These are phyloP conservation scores for Drechslerella coelobrocha DNA, from an alignment of 2,329 filamentous ascomycete genomes.

Conservation along the genomic window DNA sequence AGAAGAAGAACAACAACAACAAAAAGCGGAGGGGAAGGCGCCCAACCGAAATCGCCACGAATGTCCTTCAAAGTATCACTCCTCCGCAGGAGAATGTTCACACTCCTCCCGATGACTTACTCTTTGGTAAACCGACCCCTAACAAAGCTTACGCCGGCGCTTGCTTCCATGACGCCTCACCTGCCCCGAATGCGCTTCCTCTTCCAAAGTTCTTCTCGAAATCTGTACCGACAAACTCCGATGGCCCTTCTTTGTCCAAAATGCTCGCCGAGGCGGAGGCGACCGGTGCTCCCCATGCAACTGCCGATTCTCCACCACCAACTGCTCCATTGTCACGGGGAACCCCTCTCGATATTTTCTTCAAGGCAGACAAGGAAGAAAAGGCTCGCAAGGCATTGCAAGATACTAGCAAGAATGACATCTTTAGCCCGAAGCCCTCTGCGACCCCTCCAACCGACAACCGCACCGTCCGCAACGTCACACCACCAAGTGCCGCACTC, in stretches of 20 bases:
- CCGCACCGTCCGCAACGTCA: conserved; percentile 35
- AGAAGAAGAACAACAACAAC: conserved; percentile 44
- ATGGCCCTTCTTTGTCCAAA: conserved; percentile 60
- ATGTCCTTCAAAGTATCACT: conserved; percentile 30
- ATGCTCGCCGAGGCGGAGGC: conserved; percentile 59
- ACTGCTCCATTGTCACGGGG: conserved; percentile 53
- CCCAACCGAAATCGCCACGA: conserved; percentile 14
- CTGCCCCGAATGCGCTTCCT: conserved; percentile 85
- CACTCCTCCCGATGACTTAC: conserved; percentile 38
- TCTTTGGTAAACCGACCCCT: conserved; percentile 56
- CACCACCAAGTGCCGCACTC: conserved; percentile 43
- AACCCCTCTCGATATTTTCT: conserved; percentile 82
- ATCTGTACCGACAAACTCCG: conserved; percentile 71
- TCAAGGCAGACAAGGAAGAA: conserved; percentile 83
- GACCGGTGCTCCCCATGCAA: conserved; percentile 58
- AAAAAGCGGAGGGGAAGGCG: conserved; percentile 31
- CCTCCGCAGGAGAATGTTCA: conserved; percentile 27
- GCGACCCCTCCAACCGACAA: conserved; percentile 45
- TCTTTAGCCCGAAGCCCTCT: conserved; percentile 51
- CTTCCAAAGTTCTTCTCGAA: conserved; percentile 88
- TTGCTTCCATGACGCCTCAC: conserved; percentile 86
- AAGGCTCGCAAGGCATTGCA: conserved; percentile 63
- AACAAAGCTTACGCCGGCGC: conserved; percentile 77
- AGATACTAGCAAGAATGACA: conserved; percentile 36
- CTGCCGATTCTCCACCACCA: conserved; percentile 55